Percentiles rank a stretch among this genome's conserved stretches.
Evolutionary conservation across 1,139 yeast genomes (phyloP).

Genomic region (Lodderomyces beijingensis): DNA sequence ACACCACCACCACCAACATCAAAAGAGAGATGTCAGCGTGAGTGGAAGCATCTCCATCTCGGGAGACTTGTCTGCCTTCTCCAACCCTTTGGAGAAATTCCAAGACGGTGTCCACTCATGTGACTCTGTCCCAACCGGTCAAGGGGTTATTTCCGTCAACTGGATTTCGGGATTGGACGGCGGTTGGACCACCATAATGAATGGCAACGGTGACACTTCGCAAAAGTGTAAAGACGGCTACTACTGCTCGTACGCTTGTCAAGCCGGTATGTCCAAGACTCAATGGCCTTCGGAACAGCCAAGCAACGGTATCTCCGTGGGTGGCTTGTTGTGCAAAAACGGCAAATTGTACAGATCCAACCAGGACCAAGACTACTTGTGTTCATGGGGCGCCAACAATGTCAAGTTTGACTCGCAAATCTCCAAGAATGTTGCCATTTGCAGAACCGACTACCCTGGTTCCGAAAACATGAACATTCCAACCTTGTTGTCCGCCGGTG

Average conservation of each 20-base stretch:
- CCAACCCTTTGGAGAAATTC: conserved; percentile 50
- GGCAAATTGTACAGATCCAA: conserved; percentile 70
- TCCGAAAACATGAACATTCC: conserved; percentile 85
- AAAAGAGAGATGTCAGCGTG: conserved; percentile 64
- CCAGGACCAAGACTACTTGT: conserved; percentile 53
- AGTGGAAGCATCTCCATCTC: conserved; percentile 26
- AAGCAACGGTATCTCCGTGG: conserved; percentile 68
- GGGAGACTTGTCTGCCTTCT: conserved; percentile 56
- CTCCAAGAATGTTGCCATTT: conserved; percentile 59
- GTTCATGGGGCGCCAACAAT: conserved; percentile 71
- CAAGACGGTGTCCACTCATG: conserved; percentile 63
- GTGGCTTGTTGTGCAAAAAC: conserved; percentile 68
- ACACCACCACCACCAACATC: conserved; percentile 38
- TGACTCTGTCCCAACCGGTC: conserved; percentile 61
- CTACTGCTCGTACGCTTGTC: conserved; percentile 84
- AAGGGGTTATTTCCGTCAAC: conserved; percentile 65
- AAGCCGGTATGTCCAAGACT: conserved; percentile 87
- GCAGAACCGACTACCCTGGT: conserved; percentile 89
- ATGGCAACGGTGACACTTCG: conserved; percentile 60
- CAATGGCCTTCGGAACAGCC: conserved; percentile 82
- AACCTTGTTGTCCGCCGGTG: conserved; percentile 62
- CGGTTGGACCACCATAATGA: conserved; percentile 73
- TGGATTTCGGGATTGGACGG: conserved; percentile 51
- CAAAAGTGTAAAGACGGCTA: conserved; percentile 67
- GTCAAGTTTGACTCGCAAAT: conserved; percentile 59